A percentile compares a stretch with the other conserved stretches of the same genome.
Evolutionary conservation across 148 eudicot genomes (phyloP).

Genomic region (Chenopodium formosanum): DNA sequence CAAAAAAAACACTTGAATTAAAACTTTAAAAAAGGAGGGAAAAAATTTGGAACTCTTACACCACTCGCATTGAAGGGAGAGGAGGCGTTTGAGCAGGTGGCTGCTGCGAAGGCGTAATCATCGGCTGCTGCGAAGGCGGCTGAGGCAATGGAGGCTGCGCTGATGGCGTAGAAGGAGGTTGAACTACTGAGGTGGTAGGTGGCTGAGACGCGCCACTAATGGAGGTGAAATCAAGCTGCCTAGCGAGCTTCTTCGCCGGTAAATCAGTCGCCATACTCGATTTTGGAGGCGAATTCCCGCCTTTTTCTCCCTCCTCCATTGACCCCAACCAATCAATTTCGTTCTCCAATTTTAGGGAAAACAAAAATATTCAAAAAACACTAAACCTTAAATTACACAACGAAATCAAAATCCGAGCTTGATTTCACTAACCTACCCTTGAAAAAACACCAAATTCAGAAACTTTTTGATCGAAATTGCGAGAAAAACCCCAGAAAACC

Average conservation of each 20-base stretch:
- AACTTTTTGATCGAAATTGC: neutral
- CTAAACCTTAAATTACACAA: neutral
- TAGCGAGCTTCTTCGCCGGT: conserved; percentile 60
- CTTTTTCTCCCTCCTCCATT: conserved; percentile 29
- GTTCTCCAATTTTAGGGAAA: neutral
- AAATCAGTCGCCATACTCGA: conserved; percentile 29
- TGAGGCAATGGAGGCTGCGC: conserved; percentile 19
- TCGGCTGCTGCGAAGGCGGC: conserved; percentile 16
- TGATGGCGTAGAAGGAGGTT: conserved; percentile 20
- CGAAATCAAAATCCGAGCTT: conserved; percentile 15
- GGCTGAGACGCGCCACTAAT: conserved; percentile 12
- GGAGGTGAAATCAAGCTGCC: conserved; percentile 74
- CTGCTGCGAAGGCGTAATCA: conserved; percentile 35
- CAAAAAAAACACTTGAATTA: neutral
- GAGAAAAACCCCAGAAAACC: neutral
- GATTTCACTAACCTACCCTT: neutral
- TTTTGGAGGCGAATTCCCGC: conserved; percentile 24
- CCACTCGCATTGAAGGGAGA: conserved; percentile 40
- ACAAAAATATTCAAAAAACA: neutral
- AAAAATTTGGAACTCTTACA: conserved; percentile 37
- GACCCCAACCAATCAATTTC: conserved; percentile 7
- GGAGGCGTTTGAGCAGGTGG: conserved; percentile 35
- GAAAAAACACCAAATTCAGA: neutral
- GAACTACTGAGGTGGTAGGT: conserved; percentile 26
- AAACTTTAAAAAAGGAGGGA: neutral